Percentiles rank a stretch among this genome's conserved stretches.
phyloP scores from a whole-genome alignment of 768 basidiomycete genomes.

The Termitomyces sp. region DNA sequence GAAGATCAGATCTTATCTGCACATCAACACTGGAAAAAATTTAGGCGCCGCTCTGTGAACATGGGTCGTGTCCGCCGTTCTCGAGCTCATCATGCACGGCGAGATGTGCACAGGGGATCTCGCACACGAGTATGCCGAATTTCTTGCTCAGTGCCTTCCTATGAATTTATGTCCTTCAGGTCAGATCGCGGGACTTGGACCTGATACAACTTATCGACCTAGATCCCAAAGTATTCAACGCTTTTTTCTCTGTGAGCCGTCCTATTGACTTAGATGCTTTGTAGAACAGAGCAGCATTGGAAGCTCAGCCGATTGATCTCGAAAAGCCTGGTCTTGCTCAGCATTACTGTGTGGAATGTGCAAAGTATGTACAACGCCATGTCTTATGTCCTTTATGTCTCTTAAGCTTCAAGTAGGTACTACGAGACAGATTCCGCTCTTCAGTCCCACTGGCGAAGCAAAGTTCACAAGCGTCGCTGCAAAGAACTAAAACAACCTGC shows the following conservation, averaged over 20 bases:
- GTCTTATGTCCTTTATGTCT: neutral
- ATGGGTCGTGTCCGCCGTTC: conserved; percentile 86
- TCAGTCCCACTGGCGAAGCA: conserved; percentile 79
- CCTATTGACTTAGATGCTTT: neutral
- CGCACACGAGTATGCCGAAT: conserved; percentile 61
- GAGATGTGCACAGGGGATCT: conserved; percentile 86
- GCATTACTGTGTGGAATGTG: conserved; percentile 96
- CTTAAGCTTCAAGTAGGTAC: conserved; percentile 41
- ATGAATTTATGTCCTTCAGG: conserved; percentile 33
- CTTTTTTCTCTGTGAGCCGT: neutral
- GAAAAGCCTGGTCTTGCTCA: conserved; percentile 90
- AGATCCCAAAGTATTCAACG: conserved; percentile 61
- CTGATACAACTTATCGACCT: conserved; percentile 91
- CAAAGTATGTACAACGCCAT: conserved; percentile 52
- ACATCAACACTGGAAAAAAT: neutral
- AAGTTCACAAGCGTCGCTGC: conserved; percentile 87
- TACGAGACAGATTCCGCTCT: conserved; percentile 83
- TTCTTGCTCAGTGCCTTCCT: neutral
- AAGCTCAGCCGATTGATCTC: conserved; percentile 81
- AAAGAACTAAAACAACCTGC: conserved; percentile 81
- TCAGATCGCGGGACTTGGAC: conserved; percentile 78
- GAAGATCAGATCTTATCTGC: neutral
- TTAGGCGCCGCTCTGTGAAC: neutral
- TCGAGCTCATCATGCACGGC: conserved; percentile 76
- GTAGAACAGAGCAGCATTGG: conserved; percentile 70